Evolutionary conservation across 768 basidiomycete species (phyloP).

Genomic region (Tulasnella sp.): DNA sequence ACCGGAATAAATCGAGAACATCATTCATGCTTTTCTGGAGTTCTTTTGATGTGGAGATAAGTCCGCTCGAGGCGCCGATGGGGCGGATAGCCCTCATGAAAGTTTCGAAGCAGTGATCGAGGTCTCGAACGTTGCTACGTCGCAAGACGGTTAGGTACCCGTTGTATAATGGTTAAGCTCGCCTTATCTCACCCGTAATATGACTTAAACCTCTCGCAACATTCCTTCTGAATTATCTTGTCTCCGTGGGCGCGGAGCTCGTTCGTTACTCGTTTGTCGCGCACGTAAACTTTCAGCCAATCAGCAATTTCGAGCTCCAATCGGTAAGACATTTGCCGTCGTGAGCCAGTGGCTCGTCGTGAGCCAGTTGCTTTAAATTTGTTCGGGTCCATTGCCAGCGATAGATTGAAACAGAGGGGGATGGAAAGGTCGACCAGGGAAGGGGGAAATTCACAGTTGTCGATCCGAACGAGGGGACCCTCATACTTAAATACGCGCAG

Average conservation of each 20-base stretch:
- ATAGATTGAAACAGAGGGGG: too few species aligned
- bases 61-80: constrained; percentile 67
- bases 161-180: constrained; percentile 42
- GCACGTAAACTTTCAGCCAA: too few species aligned
- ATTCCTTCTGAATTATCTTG: constrained; percentile 56
- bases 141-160: neutral
- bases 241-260: constrained; percentile 40
- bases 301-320: too few species aligned
- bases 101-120: constrained; percentile 67
- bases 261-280: too few species aligned
- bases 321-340: too few species aligned
- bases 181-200: constrained; percentile 34
- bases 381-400: too few species aligned
- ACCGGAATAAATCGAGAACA: constrained; percentile 59
- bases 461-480: too few species aligned
- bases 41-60: constrained; percentile 63
- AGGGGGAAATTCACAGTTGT: too few species aligned
- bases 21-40: constrained; percentile 61
- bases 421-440: too few species aligned
- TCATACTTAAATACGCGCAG: too few species aligned
- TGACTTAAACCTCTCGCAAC: constrained; percentile 41
- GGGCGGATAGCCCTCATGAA: constrained; percentile 73
- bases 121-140: constrained; percentile 47
- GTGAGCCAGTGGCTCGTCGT: too few species aligned
- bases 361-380: too few species aligned